These are phyloP conservation scores for Teunomyces kruisii DNA, from an alignment of 805 yeast genomes.

Conservation along the genomic window DNA sequence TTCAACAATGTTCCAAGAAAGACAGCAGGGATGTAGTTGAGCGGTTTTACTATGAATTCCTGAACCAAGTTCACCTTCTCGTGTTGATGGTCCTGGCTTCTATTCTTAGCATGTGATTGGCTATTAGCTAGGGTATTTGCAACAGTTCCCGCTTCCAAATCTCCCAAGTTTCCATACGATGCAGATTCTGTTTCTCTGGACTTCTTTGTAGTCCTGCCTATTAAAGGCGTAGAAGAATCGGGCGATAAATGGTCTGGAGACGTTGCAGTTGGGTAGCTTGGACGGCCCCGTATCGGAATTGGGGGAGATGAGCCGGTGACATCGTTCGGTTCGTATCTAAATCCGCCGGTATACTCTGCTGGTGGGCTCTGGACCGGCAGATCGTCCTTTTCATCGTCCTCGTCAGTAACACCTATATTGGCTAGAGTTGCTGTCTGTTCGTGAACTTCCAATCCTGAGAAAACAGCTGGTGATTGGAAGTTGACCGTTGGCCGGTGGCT, in stretches of 20 bases:
- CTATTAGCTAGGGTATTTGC: background rate
- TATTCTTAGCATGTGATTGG: background rate
- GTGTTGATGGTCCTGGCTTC: background rate
- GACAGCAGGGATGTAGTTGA: slow-evolving; percentile 70
- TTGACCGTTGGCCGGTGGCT: slow-evolving; percentile 26
- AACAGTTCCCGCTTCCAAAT: slow-evolving; percentile 10
- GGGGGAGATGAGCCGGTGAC: slow-evolving; percentile 6
- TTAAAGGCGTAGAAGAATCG: slow-evolving; percentile 14
- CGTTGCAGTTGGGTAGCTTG: background rate
- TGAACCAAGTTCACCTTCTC: background rate
- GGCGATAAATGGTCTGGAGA: slow-evolving; percentile 4
- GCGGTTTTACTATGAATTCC: slow-evolving; percentile 32
- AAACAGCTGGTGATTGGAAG: slow-evolving; percentile 43
- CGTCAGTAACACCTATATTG: slow-evolving; percentile 50
- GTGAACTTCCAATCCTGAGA: slow-evolving; percentile 50
- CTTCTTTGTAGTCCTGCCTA: slow-evolving; percentile 8
- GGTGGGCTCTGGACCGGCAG: background rate
- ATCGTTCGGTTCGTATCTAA: slow-evolving; percentile 4
- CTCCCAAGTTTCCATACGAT: slow-evolving; percentile 1
- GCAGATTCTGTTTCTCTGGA: background rate
- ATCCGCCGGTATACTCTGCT: slow-evolving; percentile 6
- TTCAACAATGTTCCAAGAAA: slow-evolving; percentile 81
- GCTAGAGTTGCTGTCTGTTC: slow-evolving; percentile 60
- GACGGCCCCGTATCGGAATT: slow-evolving; percentile 8
- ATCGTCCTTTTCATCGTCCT: slow-evolving; percentile 8